These are phyloP conservation scores for Kluyveromyces sp. DNA, from an alignment of 1,139 yeast genomes.

Conservation along the genomic window DNA sequence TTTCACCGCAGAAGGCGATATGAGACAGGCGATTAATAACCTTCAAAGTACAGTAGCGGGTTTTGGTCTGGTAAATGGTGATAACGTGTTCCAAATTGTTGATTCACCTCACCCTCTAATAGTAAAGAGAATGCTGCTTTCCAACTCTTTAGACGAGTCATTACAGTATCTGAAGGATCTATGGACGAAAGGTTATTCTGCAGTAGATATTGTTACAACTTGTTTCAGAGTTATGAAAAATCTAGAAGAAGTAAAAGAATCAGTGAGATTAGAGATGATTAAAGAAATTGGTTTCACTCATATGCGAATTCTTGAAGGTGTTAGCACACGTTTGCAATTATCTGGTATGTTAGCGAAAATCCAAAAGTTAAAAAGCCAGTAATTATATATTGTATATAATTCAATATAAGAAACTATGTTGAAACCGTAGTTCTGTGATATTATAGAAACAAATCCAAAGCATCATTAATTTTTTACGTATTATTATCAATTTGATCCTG, in stretches of 20 bases:
- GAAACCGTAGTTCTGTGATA: neutral
- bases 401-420: neutral
- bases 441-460: neutral
- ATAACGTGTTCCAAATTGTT: conserved; percentile 89
- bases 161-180: conserved; percentile 55
- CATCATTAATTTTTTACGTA: too few relatives aligned
- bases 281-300: conserved; percentile 85
- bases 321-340: conserved; percentile 75
- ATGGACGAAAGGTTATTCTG: conserved; percentile 89
- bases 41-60: conserved; percentile 93
- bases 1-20: conserved; percentile 97
- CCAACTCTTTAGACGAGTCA: conserved; percentile 59
- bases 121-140: conserved; percentile 64
- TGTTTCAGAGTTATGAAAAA: conserved; percentile 82
- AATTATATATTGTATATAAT: neutral
- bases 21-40: conserved; percentile 96
- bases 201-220: conserved; percentile 87
- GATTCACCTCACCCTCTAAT: conserved; percentile 95
- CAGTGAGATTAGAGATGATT: conserved; percentile 62
- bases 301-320: conserved; percentile 90
- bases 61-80: conserved; percentile 79
- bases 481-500: too few relatives aligned
- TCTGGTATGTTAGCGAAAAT: conserved; percentile 72
- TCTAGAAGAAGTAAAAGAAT: conserved; percentile 59
- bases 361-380: conserved; percentile 16